Evolutionary conservation across 23 red algal genomes (phyloP).

Genomic region (Pyropia yezoensis): DNA sequence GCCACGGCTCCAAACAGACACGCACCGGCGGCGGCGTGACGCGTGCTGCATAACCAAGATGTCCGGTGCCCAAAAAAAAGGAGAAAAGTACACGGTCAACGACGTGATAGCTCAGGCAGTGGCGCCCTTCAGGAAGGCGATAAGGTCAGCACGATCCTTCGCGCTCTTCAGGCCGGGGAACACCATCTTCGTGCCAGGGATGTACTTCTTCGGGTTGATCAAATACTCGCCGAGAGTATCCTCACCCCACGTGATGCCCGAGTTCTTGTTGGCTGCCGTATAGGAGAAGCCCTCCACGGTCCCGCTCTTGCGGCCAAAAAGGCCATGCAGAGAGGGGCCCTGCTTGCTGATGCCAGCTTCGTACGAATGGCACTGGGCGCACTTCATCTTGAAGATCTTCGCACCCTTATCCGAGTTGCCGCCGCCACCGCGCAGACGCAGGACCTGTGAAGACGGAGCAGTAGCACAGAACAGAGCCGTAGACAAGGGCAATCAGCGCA

Average conservation of each 20-base stretch:
- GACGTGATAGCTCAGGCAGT: conserved; percentile 28
- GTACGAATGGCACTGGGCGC: conserved; percentile 98
- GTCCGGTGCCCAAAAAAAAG: no score
- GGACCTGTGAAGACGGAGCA: neutral
- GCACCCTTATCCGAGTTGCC: conserved; percentile 46
- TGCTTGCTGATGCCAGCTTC: conserved; percentile 77
- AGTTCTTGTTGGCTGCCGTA: conserved; percentile 99
- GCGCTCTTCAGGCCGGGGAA: conserved; percentile 96
- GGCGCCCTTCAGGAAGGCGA: conserved; percentile 89
- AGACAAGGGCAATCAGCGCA: neutral
- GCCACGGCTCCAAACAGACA: neutral
- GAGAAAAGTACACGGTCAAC: neutral
- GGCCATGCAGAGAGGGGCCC: conserved; percentile 93
- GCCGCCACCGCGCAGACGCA: conserved; percentile 10
- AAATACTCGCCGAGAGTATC: conserved; percentile 93
- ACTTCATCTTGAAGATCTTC: conserved; percentile 99
- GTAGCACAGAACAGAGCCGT: neutral
- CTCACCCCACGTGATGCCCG: conserved; percentile 89
- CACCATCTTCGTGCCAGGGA: conserved; percentile 99
- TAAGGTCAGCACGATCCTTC: conserved; percentile 90
- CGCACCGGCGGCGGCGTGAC: neutral
- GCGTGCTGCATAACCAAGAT: neutral
- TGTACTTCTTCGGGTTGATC: conserved; percentile 96
- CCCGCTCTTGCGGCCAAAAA: conserved; percentile 81
- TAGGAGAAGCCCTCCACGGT: conserved; percentile 86